Evolutionary conservation across 2,329 filamentous ascomycete genomes (phyloP), one percentile per base, ranked within the genome.

Genomic region (Cercospora beticola): DNA sequence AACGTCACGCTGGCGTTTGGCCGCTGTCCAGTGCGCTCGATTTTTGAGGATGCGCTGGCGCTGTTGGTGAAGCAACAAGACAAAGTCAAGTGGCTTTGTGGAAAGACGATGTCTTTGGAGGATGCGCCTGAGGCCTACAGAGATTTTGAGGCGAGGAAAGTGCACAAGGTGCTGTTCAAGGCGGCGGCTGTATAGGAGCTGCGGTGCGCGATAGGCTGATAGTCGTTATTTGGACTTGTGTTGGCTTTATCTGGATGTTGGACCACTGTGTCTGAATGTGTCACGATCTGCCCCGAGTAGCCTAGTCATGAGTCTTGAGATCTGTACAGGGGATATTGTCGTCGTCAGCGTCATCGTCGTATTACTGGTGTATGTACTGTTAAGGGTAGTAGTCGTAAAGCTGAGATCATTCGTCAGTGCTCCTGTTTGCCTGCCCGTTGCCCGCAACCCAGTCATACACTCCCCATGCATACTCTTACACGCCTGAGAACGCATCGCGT

Each of bases 351-450:
- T 59, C 4, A 16, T 54, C 49, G 28, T 59, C 28, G 18, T 33
- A 59, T 59, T 59, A 33, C 56, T 59, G 31, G 30, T 36, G 30
- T 59, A 36, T 59, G 28, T 54, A n/a, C 56, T 36, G 56, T 59
- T 9, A 18, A 59, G 26, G 18, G 5, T 23, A 33, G 54, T n/a
- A 36, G n/a, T 31, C 28, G 9, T 28, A 26, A 59, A 33, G 28
- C 56, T 59, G 56, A 33, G 28, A 21, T 33, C 30, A 18, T 59
- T 18, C 23, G 18, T 54, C 49, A 33, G 28, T 59, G 56, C 56
- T 21, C 56, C 56, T 14, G 28, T 59, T 59, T 30, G 56, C 30
- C 56, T 18, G 16, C 5, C 56, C n/a, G n/a, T 59, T 26, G 28
- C 31, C 56, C 31, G 30, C 56, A 14, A 33, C 31, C 12, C 23